Evolutionary conservation across 257 asterid species (phyloP).

Genomic region (Leonotis leonurus): DNA sequence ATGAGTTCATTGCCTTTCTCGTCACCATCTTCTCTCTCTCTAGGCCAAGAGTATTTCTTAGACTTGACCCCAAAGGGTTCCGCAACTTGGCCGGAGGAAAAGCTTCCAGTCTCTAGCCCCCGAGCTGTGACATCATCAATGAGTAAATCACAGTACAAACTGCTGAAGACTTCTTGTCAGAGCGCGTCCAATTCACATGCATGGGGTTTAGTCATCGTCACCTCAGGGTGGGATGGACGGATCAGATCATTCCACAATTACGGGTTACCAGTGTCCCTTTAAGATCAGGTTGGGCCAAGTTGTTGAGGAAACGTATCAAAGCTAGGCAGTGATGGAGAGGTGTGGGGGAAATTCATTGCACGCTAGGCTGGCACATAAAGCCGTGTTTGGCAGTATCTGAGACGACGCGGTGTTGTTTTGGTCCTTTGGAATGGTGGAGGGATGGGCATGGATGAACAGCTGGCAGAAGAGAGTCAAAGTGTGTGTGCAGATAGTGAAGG

Average conservation of each 20-base stretch:
- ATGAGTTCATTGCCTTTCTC: conserved; percentile 39
- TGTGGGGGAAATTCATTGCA: no score
- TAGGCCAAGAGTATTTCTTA: conserved; percentile 40
- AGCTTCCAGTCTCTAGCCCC: conserved; percentile 52
- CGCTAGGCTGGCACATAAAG: no score
- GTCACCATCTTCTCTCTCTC: conserved; percentile 37
- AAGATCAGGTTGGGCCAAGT: conserved; percentile 16
- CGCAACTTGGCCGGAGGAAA: conserved; percentile 98
- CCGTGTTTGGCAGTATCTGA: no score
- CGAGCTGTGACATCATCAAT: conserved; percentile 22
- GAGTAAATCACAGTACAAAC: conserved; percentile 58
- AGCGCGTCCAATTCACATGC: conserved; percentile 57
- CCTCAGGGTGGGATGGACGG: conserved; percentile 84
- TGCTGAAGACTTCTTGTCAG: conserved; percentile 54
- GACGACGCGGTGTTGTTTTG: no score
- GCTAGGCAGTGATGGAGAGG: no score
- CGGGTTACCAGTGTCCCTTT: conserved; percentile 66
- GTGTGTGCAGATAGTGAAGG: no score
- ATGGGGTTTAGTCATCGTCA: conserved; percentile 84
- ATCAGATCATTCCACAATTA: conserved; percentile 82
- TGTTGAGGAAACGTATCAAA: not conserved
- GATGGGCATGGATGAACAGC: no score
- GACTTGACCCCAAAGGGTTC: conserved; percentile 58
- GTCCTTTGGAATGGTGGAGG: no score
- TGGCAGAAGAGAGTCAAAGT: no score